These are phyloP conservation scores for Cryphonectria japonica DNA, from an alignment of 2,329 filamentous ascomycete species.

Conservation along the genomic window DNA sequence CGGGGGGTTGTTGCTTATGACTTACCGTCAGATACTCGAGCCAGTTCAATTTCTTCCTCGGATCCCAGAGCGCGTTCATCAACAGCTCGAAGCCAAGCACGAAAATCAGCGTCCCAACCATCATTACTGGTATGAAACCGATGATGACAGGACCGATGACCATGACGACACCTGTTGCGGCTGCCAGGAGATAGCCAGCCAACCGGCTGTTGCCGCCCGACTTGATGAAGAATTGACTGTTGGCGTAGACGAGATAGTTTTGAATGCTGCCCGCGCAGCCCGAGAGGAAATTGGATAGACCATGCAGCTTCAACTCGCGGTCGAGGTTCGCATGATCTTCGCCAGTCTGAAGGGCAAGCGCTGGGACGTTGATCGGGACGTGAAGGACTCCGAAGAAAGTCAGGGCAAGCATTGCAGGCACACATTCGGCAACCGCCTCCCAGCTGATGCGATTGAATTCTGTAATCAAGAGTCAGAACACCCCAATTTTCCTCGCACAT, in stretches of 20 bases:
- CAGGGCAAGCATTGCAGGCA: slow-evolving; percentile 94
- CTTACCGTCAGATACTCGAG: slow-evolving; percentile 86
- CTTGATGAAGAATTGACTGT: slow-evolving; percentile 94
- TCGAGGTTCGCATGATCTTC: slow-evolving; percentile 94
- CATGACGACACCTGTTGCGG: slow-evolving; percentile 80
- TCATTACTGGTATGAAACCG: slow-evolving; percentile 94
- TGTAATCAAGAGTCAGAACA: slow-evolving; percentile 42
- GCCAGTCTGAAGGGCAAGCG: slow-evolving; percentile 84
- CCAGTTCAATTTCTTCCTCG: slow-evolving; percentile 82
- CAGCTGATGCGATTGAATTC: slow-evolving; percentile 83
- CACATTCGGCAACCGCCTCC: slow-evolving; percentile 78
- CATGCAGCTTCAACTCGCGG: slow-evolving; percentile 88
- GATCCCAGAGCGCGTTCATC: slow-evolving; percentile 84
- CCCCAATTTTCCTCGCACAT: background rate
- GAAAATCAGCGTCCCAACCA: slow-evolving; percentile 94
- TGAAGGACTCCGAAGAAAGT: slow-evolving; percentile 98
- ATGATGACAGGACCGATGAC: slow-evolving; percentile 85
- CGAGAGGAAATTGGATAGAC: slow-evolving; percentile 89
- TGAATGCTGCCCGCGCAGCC: slow-evolving; percentile 86
- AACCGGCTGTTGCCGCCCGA: slow-evolving; percentile 87
- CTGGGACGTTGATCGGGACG: slow-evolving; percentile 97
- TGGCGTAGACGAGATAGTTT: slow-evolving; percentile 97
- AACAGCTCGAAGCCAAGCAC: slow-evolving; percentile 91
- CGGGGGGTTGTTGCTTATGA: slow-evolving; percentile 7
- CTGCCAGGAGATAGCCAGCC: slow-evolving; percentile 83